These are phyloP conservation scores for Thermothielavioides terrestris DNA, from an alignment of 495 filamentous ascomycete genomes.

Conservation along the genomic window DNA sequence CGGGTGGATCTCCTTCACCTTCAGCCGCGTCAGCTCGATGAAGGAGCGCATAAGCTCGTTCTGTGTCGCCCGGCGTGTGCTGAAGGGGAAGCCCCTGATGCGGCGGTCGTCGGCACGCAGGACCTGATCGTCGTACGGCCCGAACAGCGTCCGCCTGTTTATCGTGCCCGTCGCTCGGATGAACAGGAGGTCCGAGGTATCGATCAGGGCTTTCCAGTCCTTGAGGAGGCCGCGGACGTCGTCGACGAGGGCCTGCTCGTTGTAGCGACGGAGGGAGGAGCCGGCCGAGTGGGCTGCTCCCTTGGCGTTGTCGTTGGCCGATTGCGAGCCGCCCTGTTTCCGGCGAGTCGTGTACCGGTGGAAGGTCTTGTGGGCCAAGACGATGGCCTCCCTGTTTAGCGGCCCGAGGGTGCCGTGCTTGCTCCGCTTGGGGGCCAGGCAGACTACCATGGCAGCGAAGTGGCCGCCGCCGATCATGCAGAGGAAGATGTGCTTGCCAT, in stretches of 20 bases:
- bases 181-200: constrained; percentile 75
- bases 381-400: constrained; percentile 69
- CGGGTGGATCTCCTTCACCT: constrained; percentile 62
- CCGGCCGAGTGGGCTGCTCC: constrained; percentile 91
- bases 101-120: constrained; percentile 72
- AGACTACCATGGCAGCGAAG: constrained; percentile 93
- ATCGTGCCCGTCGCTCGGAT: constrained; percentile 80
- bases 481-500: constrained; percentile 77
- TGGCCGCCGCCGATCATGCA: constrained; percentile 99
- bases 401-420: constrained; percentile 55
- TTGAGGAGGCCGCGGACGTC: constrained; percentile 71
- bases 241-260: constrained; percentile 75
- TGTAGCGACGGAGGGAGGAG: constrained; percentile 80
- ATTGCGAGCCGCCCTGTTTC: constrained; percentile 93
- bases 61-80: constrained; percentile 87
- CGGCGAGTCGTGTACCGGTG: constrained; percentile 92
- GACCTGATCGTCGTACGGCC: constrained; percentile 81
- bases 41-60: constrained; percentile 89
- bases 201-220: constrained; percentile 77
- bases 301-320: constrained; percentile 82
- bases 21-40: constrained; percentile 82
- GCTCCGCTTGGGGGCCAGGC: constrained; percentile 68
- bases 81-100: constrained; percentile 88
- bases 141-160: constrained; percentile 78
- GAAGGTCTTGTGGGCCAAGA: constrained; percentile 94